These are phyloP conservation scores for Eucalyptus coolabah DNA, from an alignment of 345 rosid species.

Conservation along the genomic window DNA sequence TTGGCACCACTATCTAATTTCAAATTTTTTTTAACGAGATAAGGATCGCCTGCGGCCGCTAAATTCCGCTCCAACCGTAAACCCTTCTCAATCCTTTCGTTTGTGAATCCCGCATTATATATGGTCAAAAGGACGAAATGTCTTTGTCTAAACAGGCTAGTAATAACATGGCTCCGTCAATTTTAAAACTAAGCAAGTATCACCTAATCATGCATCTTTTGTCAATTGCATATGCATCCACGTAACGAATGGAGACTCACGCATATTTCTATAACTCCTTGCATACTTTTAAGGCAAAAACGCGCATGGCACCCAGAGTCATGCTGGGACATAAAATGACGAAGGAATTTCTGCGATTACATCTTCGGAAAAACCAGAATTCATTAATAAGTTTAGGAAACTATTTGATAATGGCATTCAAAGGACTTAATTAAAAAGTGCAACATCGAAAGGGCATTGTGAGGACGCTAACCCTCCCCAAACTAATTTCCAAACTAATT, in stretches of 20 bases:
- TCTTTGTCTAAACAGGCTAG: not conserved
- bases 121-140: not conserved
- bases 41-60: not conserved
- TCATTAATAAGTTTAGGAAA: not conserved
- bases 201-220: not conserved
- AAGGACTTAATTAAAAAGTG: not conserved
- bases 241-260: not conserved
- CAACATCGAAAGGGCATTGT: not conserved
- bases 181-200: not conserved
- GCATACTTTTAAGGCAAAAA: not conserved
- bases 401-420: not conserved
- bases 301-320: not conserved
- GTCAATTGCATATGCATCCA: not conserved
- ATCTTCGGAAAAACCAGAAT: not conserved
- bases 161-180: not conserved
- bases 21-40: not conserved
- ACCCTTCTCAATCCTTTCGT: conserved; percentile 5
- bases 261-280: not conserved
- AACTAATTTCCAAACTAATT: not conserved
- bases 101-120: not conserved
- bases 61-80: not conserved
- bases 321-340: not conserved
- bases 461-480: not conserved
- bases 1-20: not conserved
- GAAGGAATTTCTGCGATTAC: not conserved